Evolutionary conservation across 2,329 filamentous ascomycete species (phyloP), one percentile per base, ranked within the genome.

Genomic region (Knoxdaviesia proteae): DNA sequence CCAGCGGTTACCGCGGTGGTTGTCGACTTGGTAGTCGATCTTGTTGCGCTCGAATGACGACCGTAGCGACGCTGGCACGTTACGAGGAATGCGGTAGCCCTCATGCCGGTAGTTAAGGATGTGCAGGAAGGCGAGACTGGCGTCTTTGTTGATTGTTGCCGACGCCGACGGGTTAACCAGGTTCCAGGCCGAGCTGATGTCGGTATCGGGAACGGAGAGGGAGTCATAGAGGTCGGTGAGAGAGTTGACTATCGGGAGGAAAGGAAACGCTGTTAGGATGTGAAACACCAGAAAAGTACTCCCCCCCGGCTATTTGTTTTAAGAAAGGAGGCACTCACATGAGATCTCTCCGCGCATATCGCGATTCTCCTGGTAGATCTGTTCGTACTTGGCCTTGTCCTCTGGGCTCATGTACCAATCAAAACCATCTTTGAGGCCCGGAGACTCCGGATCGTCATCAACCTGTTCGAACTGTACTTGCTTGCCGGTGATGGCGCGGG

Each of bases 341-440:
- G 77, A 68, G 51, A 87, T 71, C 54, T 93, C 84, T 49, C 90
- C 90, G 42, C 87, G 78, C 57, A 79, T 74, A 59, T 93, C 83
- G 47, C 86, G 75, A 62, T 86, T 92, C 53, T 92, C 86, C 49
- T 80, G 81, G 62, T 96, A 98, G 61, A 98, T 98, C 52, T 88
- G 84, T 61, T 94, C 86, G 63, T 98, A 98, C 61, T 94, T 96
- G 49, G 74, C 57, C 62, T 92, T 92, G 62, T 98, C 87, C 32
- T 67, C 61, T 0, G 90, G 90, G 46, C 77, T 86, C 84, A 98
- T 98, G 64, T 98, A 98, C 90, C 90, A 98, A 59, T 98, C 90
- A 59, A 98, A 98, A 8, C 88, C 88, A 60, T 94, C 86, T 58
- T 93, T 93, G 48, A 98, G 67, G 1, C 86, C 86, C 1, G 77